Evolutionary conservation across 176 grass and related monocot species (phyloP).

Genomic region (Triticum dicoccoides): DNA sequence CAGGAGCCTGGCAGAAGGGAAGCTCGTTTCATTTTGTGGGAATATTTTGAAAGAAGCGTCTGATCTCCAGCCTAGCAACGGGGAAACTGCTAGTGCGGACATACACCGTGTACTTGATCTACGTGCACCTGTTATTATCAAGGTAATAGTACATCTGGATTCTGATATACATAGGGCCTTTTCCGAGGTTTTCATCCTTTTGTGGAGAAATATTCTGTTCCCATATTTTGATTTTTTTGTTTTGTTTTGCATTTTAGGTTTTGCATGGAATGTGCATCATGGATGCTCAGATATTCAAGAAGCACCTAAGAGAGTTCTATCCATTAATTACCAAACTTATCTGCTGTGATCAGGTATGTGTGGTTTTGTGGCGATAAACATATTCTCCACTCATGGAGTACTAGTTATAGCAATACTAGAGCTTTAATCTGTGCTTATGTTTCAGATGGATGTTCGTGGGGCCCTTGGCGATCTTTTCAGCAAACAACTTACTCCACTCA

Average conservation of each 20-base stretch:
- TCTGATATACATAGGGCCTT: constrained; percentile 13
- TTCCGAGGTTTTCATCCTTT: not conserved
- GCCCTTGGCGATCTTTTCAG: constrained; percentile 89
- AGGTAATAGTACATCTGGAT: constrained; percentile 61
- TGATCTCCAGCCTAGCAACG: constrained; percentile 81
- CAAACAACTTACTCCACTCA: constrained; percentile 81
- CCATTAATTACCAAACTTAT: constrained; percentile 99
- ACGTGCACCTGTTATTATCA: constrained; percentile 95
- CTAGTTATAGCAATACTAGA: not conserved
- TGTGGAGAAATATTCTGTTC: constrained; percentile 19
- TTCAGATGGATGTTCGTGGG: constrained; percentile 94
- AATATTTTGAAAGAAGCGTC: constrained; percentile 93
- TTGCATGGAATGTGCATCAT: constrained; percentile 92
- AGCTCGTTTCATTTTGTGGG: constrained; percentile 86
- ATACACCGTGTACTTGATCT: constrained; percentile 89
- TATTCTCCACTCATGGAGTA: not conserved
- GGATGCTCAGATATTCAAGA: constrained; percentile 91
- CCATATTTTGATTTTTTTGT: not conserved
- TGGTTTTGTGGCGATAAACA: not conserved
- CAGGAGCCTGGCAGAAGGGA: constrained; percentile 82
- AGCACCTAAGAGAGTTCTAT: constrained; percentile 91
- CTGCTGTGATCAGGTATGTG: constrained; percentile 92
- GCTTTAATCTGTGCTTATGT: constrained; percentile 20
- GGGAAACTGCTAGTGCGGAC: constrained; percentile 60
- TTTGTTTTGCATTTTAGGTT: constrained; percentile 59